These are phyloP conservation scores for Chrysoporthe austroafricana DNA, from an alignment of 2,329 filamentous ascomycete species.

Conservation along the genomic window DNA sequence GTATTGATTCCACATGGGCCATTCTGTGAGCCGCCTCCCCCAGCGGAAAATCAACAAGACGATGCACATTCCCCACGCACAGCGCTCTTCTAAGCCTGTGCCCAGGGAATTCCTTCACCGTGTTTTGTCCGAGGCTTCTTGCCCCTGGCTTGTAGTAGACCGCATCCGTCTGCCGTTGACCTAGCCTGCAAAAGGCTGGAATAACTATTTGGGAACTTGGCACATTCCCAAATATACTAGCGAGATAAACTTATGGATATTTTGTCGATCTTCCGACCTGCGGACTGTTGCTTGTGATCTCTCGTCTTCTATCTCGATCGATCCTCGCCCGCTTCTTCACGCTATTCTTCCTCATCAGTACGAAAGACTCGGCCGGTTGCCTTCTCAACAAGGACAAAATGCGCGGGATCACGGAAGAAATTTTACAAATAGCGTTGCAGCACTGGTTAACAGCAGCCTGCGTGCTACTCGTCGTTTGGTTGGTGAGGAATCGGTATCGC, in stretches of 20 bases:
- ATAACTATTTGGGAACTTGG: not conserved
- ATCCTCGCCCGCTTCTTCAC: not conserved
- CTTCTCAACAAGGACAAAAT: conserved; percentile 2
- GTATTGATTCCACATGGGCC: not conserved
- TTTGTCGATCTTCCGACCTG: not conserved
- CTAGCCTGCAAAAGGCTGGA: not conserved
- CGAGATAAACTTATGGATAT: not conserved
- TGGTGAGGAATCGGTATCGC: conserved; percentile 54
- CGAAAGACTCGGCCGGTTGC: not conserved
- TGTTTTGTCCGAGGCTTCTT: not conserved
- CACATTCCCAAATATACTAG: not conserved
- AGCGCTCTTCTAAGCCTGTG: not conserved
- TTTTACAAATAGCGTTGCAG: conserved; percentile 42
- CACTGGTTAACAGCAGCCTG: conserved; percentile 49
- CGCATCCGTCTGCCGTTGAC: not conserved
- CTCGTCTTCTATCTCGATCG: not conserved
- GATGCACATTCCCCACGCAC: conserved; percentile 17
- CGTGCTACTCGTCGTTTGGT: conserved; percentile 43
- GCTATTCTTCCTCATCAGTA: not conserved
- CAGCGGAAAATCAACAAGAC: conserved; percentile 6
- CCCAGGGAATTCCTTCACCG: not conserved
- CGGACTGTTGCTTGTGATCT: not conserved
- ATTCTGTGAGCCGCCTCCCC: not conserved
- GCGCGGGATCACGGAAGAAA: conserved; percentile 37
- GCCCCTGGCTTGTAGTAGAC: not conserved